These are phyloP conservation scores for Cicer arietinum DNA, from an alignment of 306 rosid genomes.

Conservation along the genomic window DNA sequence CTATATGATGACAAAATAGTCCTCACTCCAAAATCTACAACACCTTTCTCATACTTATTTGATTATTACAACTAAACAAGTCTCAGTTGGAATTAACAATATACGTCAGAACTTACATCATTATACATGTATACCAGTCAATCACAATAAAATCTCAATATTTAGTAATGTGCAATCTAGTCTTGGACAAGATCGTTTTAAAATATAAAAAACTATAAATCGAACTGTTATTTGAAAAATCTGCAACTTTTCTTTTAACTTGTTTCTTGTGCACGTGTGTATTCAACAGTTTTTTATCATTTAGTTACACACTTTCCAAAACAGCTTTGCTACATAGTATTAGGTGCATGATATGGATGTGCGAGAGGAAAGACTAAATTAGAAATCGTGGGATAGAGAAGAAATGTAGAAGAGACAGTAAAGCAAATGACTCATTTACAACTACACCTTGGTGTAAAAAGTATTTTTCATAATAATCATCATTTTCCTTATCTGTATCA, in stretches of 20 bases:
- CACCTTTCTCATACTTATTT: too few relatives aligned
- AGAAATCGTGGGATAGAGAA: conserved; percentile 1
- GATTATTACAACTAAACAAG: too few relatives aligned
- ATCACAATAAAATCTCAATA: too few relatives aligned
- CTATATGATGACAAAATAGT: too few relatives aligned
- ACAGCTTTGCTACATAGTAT: neutral
- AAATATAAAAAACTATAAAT: conserved; percentile 26
- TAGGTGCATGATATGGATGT: conserved; percentile 1
- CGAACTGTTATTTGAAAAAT: conserved; percentile 1
- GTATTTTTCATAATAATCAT: neutral
- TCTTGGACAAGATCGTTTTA: conserved; percentile 3
- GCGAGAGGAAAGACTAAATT: neutral
- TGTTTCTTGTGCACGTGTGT: conserved; percentile 21
- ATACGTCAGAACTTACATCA: too few relatives aligned
- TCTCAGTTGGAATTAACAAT: too few relatives aligned
- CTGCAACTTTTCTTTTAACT: conserved; percentile 5
- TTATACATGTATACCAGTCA: too few relatives aligned
- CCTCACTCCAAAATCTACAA: too few relatives aligned
- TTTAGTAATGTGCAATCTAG: too few relatives aligned
- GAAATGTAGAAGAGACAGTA: neutral
- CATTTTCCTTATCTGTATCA: conserved; percentile 3
- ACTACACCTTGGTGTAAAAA: neutral
- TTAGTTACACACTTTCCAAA: neutral
- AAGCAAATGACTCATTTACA: neutral
- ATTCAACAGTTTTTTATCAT: neutral